Percentiles rank a stretch among this genome's conserved stretches.
Conservation (phyloP, 768 basidiomycete genomes). For the Suillus ampliporus region DNA sequence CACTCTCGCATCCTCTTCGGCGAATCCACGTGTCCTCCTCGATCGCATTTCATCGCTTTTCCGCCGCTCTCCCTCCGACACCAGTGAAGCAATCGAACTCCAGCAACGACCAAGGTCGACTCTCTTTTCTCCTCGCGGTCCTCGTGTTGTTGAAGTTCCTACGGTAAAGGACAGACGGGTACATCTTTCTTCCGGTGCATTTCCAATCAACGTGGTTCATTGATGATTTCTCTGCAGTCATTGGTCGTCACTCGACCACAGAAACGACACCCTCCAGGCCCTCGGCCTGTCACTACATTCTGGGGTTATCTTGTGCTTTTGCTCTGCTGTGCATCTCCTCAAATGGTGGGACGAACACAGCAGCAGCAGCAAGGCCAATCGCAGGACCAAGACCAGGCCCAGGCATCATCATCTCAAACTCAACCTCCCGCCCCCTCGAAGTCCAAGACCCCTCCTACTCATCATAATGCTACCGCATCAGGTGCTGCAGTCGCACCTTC, state of each 20-base stretch:
- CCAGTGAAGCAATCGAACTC: background rate
- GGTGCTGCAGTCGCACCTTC: too few relatives aligned
- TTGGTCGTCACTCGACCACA: too few relatives aligned
- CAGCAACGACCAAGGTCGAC: too few relatives aligned
- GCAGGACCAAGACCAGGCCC: too few relatives aligned
- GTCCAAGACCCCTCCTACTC: too few relatives aligned
- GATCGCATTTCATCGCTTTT: background rate
- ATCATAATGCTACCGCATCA: too few relatives aligned
- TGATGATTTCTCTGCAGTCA: background rate
- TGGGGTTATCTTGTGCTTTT: background rate
- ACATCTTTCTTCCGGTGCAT: background rate
- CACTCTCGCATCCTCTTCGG: background rate
- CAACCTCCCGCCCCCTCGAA: too few relatives aligned
- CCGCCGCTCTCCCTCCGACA: background rate
- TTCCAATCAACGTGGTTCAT: background rate
- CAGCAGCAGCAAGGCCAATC: too few relatives aligned
- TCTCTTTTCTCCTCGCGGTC: too few relatives aligned
- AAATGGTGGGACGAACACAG: too few relatives aligned
- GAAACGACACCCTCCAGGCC: background rate
- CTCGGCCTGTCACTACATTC: background rate
- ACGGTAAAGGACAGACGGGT: background rate
- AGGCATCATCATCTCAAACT: too few relatives aligned
- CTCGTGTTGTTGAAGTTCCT: background rate
- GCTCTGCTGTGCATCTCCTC: background rate
- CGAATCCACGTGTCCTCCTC: background rate